phyloP scores from a whole-genome alignment of 352 stramenopile species.

The Globisporangium emineosum region DNA sequence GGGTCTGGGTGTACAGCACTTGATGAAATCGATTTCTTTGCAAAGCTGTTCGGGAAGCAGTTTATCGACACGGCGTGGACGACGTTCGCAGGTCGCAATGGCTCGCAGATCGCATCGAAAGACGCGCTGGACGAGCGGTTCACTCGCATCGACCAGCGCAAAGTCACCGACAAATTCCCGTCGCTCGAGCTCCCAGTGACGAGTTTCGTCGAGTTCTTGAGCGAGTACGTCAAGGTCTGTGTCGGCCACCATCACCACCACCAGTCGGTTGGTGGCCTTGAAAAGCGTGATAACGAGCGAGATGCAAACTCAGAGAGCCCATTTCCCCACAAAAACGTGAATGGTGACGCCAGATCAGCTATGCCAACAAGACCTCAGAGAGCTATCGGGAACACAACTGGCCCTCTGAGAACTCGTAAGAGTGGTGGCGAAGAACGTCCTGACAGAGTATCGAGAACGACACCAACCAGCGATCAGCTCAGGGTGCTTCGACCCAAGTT shows the following conservation, averaged over 20 bases:
- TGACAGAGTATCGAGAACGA: not conserved
- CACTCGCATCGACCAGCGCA: conserved; percentile 48
- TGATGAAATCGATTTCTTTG: conserved; percentile 65
- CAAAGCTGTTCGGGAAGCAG: conserved; percentile 47
- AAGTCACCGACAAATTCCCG: conserved; percentile 28
- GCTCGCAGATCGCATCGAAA: conserved; percentile 26
- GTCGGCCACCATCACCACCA: conserved; percentile 27
- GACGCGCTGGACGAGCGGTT: conserved; percentile 37
- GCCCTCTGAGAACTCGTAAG: not conserved
- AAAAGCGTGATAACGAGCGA: not conserved
- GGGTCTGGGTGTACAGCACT: conserved; percentile 17
- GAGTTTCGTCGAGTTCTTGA: conserved; percentile 61
- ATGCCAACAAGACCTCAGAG: not conserved
- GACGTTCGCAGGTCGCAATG: conserved; percentile 33
- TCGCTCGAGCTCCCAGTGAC: conserved; percentile 31
- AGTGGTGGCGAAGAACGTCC: not conserved
- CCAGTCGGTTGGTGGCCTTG: not conserved
- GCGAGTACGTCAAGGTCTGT: conserved; percentile 44
- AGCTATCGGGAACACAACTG: not conserved
- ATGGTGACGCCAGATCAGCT: not conserved
- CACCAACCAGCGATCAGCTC: not conserved
- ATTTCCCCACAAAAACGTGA: not conserved
- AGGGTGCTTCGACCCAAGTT: conserved; percentile 8
- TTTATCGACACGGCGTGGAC: conserved; percentile 62
- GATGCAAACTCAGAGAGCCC: conserved; percentile 3